Percentiles rank a stretch among this genome's conserved stretches.
phyloP scores from a whole-genome alignment of 1,284 basidiomycete species.

The Takashimella tepidaria region DNA sequence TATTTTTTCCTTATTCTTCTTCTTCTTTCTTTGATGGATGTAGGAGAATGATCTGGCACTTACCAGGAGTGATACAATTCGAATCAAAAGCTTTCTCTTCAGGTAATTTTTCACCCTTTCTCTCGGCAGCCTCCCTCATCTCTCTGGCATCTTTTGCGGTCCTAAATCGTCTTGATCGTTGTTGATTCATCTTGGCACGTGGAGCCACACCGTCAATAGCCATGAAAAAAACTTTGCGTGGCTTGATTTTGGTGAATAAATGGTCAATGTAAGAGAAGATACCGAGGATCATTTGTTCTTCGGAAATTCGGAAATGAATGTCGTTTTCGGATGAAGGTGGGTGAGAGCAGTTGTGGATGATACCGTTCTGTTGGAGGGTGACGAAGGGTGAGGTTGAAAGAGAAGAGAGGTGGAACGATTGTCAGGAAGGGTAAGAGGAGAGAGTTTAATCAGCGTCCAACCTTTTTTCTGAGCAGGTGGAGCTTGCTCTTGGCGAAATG shows the following conservation, averaged over 20 bases:
- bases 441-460: too few relatives aligned
- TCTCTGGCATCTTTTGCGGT: conserved; percentile 92
- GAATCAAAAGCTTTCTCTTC: conserved; percentile 95
- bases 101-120: conserved; percentile 85
- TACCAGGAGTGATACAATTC: conserved; percentile 97
- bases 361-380: conserved; percentile 72
- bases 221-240: conserved; percentile 95
- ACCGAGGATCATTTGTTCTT: conserved; percentile 94
- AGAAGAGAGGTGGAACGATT: neutral
- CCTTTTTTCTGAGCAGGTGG: too few relatives aligned
- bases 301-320: conserved; percentile 88
- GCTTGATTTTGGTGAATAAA: conserved; percentile 94
- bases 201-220: conserved; percentile 98
- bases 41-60: conserved; percentile 29
- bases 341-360: conserved; percentile 87
- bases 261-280: conserved; percentile 98
- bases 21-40: too few relatives aligned
- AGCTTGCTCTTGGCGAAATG: neutral
- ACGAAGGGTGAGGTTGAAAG: conserved; percentile 32
- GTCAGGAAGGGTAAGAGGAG: neutral
- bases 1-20: neutral
- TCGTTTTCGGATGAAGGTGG: conserved; percentile 64
- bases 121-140: conserved; percentile 74
- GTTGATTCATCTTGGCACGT: conserved; percentile 99
- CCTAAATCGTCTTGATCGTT: conserved; percentile 87